Percentiles rank a stretch among this genome's conserved stretches.
These are phyloP conservation scores for Termitomyces sp. DNA, from an alignment of 1,284 basidiomycete species.

Conservation along the genomic window DNA sequence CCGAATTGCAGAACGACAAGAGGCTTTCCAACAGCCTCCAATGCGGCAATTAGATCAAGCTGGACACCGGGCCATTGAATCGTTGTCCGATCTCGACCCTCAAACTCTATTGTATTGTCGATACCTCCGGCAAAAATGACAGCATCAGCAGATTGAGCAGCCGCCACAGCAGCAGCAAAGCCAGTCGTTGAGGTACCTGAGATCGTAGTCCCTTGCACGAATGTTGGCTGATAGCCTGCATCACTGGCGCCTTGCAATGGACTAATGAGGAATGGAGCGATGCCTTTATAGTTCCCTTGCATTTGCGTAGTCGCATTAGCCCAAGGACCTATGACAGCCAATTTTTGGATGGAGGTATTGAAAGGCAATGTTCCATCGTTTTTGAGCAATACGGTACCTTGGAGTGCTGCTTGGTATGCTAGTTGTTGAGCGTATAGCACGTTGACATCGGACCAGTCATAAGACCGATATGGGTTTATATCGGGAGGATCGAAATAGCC, in stretches of 20 bases:
- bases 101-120: slow-evolving; percentile 43
- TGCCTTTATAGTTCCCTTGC: slow-evolving; percentile 53
- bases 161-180: slow-evolving; percentile 57
- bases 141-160: slow-evolving; percentile 54
- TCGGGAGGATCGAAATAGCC: slow-evolving; percentile 51
- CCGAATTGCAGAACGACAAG: slow-evolving; percentile 51
- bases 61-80: slow-evolving; percentile 55
- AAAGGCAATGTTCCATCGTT: slow-evolving; percentile 53
- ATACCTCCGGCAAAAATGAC: slow-evolving; percentile 60
- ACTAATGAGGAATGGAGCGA: slow-evolving; percentile 49
- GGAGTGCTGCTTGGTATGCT: slow-evolving; percentile 44
- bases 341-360: slow-evolving; percentile 32
- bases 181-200: slow-evolving; percentile 33
- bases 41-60: slow-evolving; percentile 41
- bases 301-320: slow-evolving; percentile 49
- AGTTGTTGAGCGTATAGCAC: slow-evolving; percentile 42
- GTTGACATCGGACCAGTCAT: slow-evolving; percentile 43
- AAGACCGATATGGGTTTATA: slow-evolving; percentile 45
- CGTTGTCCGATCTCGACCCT: slow-evolving; percentile 43
- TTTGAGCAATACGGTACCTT: slow-evolving; percentile 53
- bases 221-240: slow-evolving; percentile 44
- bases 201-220: slow-evolving; percentile 37
- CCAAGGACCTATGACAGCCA: slow-evolving; percentile 53
- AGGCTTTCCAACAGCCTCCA: slow-evolving; percentile 43
- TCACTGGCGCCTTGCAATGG: slow-evolving; percentile 42